These are phyloP conservation scores for Rhizoclosmatium globosum DNA, from an alignment of 192 early-diverging fungal species.

Conservation along the genomic window DNA sequence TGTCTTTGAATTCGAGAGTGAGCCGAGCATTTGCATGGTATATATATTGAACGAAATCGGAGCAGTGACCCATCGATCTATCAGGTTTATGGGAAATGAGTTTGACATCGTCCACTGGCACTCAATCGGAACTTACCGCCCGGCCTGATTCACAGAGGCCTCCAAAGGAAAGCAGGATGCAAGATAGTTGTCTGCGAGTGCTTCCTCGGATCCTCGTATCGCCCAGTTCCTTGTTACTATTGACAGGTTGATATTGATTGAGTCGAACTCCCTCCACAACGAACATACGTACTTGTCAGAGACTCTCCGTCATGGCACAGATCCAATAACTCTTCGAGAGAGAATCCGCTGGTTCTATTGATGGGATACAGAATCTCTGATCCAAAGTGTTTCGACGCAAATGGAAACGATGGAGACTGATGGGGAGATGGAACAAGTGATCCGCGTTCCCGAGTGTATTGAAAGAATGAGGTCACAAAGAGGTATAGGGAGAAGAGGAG, in stretches of 20 bases:
- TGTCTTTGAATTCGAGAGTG: background rate
- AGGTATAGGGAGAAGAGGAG: too few relatives aligned
- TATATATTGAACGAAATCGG: constrained; percentile 25
- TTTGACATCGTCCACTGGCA: background rate
- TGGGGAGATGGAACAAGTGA: too few relatives aligned
- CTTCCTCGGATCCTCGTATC: background rate
- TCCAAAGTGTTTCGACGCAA: background rate
- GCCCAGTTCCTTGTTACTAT: background rate
- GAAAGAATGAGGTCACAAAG: too few relatives aligned
- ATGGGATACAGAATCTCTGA: background rate
- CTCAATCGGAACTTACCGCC: too few relatives aligned
- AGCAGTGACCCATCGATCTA: constrained; percentile 22
- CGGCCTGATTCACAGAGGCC: background rate
- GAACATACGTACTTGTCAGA: background rate
- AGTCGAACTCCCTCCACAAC: background rate
- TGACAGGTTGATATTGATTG: background rate
- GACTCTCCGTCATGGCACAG: background rate
- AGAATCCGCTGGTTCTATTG: background rate
- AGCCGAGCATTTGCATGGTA: constrained; percentile 20
- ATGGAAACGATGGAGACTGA: too few relatives aligned
- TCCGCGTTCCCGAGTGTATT: too few relatives aligned
- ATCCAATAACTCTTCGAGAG: background rate
- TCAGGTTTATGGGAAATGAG: too few relatives aligned
- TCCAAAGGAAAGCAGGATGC: constrained; percentile 26
- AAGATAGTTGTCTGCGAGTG: background rate